Base-by-base conservation (phyloP, 805 yeast genomes). In the Priceomyces carsonii region DNA sequence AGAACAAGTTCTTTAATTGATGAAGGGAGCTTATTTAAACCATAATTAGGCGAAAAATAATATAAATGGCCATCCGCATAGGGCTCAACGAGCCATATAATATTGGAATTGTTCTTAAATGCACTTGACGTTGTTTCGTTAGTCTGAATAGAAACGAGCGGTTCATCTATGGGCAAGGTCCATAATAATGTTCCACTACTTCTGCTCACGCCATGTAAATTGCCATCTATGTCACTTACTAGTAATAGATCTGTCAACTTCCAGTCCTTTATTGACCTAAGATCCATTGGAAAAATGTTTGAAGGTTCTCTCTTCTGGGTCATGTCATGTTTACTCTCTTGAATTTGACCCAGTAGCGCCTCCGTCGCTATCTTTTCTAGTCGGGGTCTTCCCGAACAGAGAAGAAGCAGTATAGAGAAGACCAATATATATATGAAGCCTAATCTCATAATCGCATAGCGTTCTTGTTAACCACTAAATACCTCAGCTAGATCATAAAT, bases 81-180 rank as follows among this genome's bases (percentile, higher is more conserved):
- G 0, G 98, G 98, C 48, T 93, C 99, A 1, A 93, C 91, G 34
- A 91, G 81, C 91, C 97, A 85, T 0, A 82, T 75, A 33, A 62
- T 54, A 42, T 63, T 64, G 5, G 60, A 42, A 8, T 51, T 18
- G 23, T 35, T 47, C 38, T 55, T 39, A 25, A n/a, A 24, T 18
- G 10, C 15, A 13, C 22, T 26, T n/a, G n/a, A 14, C 12, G 17
- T 26, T 10, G 37, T 25, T 10, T 35, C 32, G 36, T 59, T 58
- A 12, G 63, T 45, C 41, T 47, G 59, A 5, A 68, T 70, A 19
- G 63, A 59, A 8, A 84, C 86, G 35, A 85, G 61, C 0, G 95
- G 82, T 2, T 73, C 75, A 13, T 75, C 77, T 3, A 85, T 79
- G 4, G 77, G 75, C 3, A 89, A 59, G 0, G 88, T 72, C 98